phyloP scores from a whole-genome alignment of 345 rosid genomes.

The Passiflora organensis region DNA sequence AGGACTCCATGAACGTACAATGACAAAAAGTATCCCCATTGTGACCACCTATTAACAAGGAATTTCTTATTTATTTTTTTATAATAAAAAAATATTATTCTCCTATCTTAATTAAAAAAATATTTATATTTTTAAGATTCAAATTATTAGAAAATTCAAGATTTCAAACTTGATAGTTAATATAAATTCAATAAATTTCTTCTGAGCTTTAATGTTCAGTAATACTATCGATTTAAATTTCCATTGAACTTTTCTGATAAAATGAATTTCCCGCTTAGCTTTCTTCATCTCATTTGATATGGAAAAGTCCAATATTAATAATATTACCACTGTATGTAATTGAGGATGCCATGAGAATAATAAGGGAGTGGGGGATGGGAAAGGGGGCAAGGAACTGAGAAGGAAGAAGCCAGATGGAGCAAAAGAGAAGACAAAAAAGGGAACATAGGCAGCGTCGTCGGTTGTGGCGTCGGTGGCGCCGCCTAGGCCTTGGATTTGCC shows the following conservation, averaged over 20 bases:
- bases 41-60: neutral
- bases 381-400: neutral
- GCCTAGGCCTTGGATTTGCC: conserved; percentile 55
- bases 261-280: too few species aligned
- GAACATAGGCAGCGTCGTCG: conserved; percentile 43
- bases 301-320: neutral
- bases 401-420: neutral
- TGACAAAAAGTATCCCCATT: neutral
- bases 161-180: too few species aligned
- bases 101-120: too few species aligned
- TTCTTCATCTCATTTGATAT: too few species aligned
- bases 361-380: neutral
- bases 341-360: neutral
- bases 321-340: neutral
- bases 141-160: too few species aligned
- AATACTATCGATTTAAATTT: too few species aligned
- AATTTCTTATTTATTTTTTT: neutral
- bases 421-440: conserved; percentile 10
- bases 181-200: too few species aligned
- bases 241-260: too few species aligned
- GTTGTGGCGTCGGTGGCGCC: conserved; percentile 49
- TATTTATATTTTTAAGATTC: too few species aligned
- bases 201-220: too few species aligned
- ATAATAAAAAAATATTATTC: too few species aligned
- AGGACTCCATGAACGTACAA: neutral